Base-by-base conservation (phyloP, 202 grass and related monocot species). In the Zoysia matrella region DNA sequence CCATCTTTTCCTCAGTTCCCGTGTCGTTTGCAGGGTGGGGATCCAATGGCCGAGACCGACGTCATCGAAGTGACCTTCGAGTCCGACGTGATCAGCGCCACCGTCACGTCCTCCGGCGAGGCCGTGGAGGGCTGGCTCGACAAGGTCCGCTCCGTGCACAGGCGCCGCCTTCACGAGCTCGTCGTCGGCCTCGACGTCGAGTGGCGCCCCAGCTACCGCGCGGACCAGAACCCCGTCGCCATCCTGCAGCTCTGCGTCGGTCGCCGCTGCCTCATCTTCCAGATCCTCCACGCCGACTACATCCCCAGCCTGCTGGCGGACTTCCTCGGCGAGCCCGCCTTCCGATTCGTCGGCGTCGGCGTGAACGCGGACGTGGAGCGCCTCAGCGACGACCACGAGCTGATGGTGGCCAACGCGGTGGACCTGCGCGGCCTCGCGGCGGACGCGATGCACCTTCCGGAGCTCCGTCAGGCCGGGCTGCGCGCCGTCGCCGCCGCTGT, bases 101-200 rank as follows among this genome's bases (percentile, higher is more conserved):
- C 87, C 61, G 88, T 97, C 7, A 94, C 94, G 42, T 57, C 74
- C 74, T 89, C 88, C 75, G 92, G 86, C 47, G 81, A 36, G 0
- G 71, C 65, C 16, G 94, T 83, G 7, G 89, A 88, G 36, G 39
- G 5, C 56, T 97, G 94, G 92, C 72, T 94, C 14, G 40, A 1
- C 52, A 75, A 84, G 15, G 65, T 90, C 62, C 88, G 72, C 45
- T 10, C 75, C 49, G 12, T 88, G 64, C 76, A 83, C 80, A 54
- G 74, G 60, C 42, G 65, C 14, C 51, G 67, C 65, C 69, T 86
- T 56, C 1, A 67, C 61, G 60, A 47, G 44, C 90, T 94, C 73
- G 46, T 92, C 81, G 86, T 94, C 56, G 94, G 90, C 49, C 66
- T 97, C 51, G 92, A 97, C 74, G 69, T 85, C 74, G 91, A 97